phyloP scores from a whole-genome alignment of 108 stramenopile genomes.

The Nitzschia sp. region DNA sequence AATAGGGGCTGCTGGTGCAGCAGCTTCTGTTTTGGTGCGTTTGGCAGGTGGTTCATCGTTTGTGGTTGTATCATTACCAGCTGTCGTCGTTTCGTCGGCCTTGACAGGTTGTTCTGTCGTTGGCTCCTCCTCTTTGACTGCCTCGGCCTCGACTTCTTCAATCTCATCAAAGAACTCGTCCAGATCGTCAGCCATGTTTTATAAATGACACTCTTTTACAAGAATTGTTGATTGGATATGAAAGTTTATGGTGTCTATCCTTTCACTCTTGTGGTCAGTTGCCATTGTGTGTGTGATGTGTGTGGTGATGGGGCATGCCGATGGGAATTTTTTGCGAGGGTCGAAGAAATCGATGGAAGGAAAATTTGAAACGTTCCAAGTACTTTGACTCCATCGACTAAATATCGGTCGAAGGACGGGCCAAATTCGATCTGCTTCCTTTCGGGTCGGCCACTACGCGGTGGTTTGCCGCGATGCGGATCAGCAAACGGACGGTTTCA shows the following conservation, averaged over 20 bases:
- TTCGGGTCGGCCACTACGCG: background rate
- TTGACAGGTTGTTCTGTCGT: background rate
- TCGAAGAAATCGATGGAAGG: background rate
- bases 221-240: background rate
- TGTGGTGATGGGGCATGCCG: background rate
- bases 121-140: conserved; percentile 40
- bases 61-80: background rate
- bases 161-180: conserved; percentile 88
- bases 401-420: background rate
- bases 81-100: background rate
- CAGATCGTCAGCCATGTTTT: conserved; percentile 76
- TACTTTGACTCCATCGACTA: background rate
- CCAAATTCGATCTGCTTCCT: background rate
- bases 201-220: background rate
- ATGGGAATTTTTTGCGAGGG: background rate
- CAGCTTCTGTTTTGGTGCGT: conserved; percentile 13
- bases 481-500: too few species aligned
- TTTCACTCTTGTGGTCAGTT: background rate
- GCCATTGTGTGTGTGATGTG: background rate
- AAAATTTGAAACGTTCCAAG: background rate
- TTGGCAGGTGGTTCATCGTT: conserved; percentile 21
- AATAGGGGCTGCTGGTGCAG: conserved; percentile 30
- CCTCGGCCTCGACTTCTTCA: conserved; percentile 66
- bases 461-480: too few species aligned
- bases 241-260: too few species aligned